phyloP scores from a whole-genome alignment of 1,284 basidiomycete genomes.

The Pulveroboletus sp. region DNA sequence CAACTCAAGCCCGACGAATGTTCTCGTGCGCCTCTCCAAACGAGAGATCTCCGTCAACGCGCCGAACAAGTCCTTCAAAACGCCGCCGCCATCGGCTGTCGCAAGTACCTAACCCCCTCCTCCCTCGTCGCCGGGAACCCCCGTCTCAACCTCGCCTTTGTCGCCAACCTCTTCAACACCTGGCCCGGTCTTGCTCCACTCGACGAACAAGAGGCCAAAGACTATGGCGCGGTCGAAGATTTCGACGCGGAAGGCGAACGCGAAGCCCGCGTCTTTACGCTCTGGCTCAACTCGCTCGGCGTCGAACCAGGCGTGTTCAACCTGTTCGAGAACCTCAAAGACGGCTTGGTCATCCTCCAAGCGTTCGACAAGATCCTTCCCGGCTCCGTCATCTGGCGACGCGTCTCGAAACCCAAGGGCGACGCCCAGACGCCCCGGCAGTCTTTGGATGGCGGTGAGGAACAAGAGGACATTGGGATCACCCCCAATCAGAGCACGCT shows the following conservation, averaged over 20 bases:
- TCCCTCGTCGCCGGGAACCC: slow-evolving; percentile 94
- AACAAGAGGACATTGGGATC: slow-evolving; percentile 76
- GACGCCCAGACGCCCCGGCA: slow-evolving; percentile 45
- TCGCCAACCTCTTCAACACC: slow-evolving; percentile 98
- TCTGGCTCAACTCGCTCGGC: slow-evolving; percentile 97
- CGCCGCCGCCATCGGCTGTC: slow-evolving; percentile 90
- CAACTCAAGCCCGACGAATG: slow-evolving; percentile 95
- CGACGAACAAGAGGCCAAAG: slow-evolving; percentile 85
- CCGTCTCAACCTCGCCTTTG: slow-evolving; percentile 98
- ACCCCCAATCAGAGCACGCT: slow-evolving; percentile 81
- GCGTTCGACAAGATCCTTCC: slow-evolving; percentile 96
- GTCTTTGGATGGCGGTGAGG: slow-evolving; percentile 53
- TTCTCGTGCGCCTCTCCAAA: slow-evolving; percentile 90
- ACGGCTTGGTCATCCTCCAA: slow-evolving; percentile 89
- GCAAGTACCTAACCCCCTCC: slow-evolving; percentile 93
- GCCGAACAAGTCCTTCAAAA: slow-evolving; percentile 94
- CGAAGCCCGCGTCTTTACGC: slow-evolving; percentile 95
- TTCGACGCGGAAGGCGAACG: slow-evolving; percentile 99
- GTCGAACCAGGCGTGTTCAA: slow-evolving; percentile 97
- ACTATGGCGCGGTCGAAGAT: slow-evolving; percentile 88
- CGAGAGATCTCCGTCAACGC: slow-evolving; percentile 76
- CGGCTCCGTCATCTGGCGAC: slow-evolving; percentile 90
- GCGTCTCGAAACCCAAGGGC: slow-evolving; percentile 90
- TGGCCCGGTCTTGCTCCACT: slow-evolving; percentile 92
- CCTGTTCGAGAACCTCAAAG: slow-evolving; percentile 93